Base-by-base conservation (phyloP, 345 rosid species). In the Heritiera fomes region DNA sequence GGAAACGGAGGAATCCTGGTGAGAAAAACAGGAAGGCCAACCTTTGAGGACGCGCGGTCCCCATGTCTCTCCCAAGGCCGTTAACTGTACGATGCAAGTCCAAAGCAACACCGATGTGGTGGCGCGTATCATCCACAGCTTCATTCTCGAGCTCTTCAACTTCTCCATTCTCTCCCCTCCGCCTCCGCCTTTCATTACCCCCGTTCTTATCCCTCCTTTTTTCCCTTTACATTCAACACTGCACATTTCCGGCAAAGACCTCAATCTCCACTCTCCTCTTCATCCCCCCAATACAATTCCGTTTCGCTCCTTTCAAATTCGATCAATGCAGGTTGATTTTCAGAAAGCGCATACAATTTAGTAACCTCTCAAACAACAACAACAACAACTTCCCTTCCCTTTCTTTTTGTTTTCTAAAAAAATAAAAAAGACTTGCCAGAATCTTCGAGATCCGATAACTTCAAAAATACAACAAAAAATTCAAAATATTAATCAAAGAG, bases 71-170 rank as follows among this genome's bases (percentile, higher is more conserved):
- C 98, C 98, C 81, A 97, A 50, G 47, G 98, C 89, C 77, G 95
- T 91, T 84, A 94, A 82, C 78, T 97, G 99, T 67, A 97, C 97
- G 61, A 91, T 76, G 77, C 99, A 97, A 38, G 98, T 97, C 99
- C 99, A 97, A 3, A 97, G 85, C 85, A 97, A 83, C 81, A 97
- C 87, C 66, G 97, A 86, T 0, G 98, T 90, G 72, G 97, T 86
- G 71, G 98, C 99, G 3, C 99, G 89, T 75, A 94, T 87, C 88
- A 93, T 83, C 99, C 99, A 94, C 79, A 93, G 79, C 84, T 94
- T 91, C 91, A 86, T 89, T 76, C 87, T 87, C 65, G 97, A 87
- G 80, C 89, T 70, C 84, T 83, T 90, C 13, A 89, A 77, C 85
- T 91, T 90, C 80, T 90, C 94, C 32, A 80, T 78, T 82, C 84